Base-by-base conservation (phyloP, 164 flowering plant species). In the Stephania japonica region DNA sequence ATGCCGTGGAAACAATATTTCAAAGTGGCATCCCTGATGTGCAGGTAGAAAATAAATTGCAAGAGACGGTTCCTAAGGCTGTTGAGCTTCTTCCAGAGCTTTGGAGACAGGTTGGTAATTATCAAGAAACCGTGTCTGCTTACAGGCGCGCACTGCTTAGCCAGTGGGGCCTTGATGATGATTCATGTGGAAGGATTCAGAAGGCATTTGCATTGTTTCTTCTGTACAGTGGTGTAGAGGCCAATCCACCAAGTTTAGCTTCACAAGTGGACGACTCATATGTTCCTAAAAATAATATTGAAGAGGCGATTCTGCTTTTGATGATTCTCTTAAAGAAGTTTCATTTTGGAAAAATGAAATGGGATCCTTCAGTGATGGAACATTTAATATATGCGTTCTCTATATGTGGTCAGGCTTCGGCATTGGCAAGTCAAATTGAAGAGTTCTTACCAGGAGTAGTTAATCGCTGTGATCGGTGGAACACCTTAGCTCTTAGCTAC, bases 31-130 rank as follows among this genome's bases (percentile, higher is more conserved):
- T 91, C 67, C 85, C 93, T 47, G 93, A 90, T 69, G 83, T 69
- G 38, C 80, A 84, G 78, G 89, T 90, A 42, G 98, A 93, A 65
- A 82, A 56, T 75, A 90, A 84, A 83, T 84, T 95, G 83, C 99
- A 91, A 80, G 98, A 91, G 75, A 90, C 90, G 12, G 92, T 95
- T 69, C 85, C 92, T 80, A 91, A 81, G 69, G 95, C 98, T 66
- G 97, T 90, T n/a, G 97, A 93, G 81, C 97, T 93, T 56, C 98
- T 95, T 77, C 99, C 98, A 16, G 93, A 91, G 85, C 90, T 95
- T 21, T 93, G 93, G 97, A 93, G 85, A 83, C 88, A 86, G 75
- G 93, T 89, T 71, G 95, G 93, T 62, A 75, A 72, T 78, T 81
- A 80, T 81, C 77, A 86, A n/a, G 95, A 95, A 80, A 97, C 97